Percentiles rank a stretch among this genome's conserved stretches.
phyloP scores from a whole-genome alignment of 768 basidiomycete genomes.

The Hirschioporus abietinus region DNA sequence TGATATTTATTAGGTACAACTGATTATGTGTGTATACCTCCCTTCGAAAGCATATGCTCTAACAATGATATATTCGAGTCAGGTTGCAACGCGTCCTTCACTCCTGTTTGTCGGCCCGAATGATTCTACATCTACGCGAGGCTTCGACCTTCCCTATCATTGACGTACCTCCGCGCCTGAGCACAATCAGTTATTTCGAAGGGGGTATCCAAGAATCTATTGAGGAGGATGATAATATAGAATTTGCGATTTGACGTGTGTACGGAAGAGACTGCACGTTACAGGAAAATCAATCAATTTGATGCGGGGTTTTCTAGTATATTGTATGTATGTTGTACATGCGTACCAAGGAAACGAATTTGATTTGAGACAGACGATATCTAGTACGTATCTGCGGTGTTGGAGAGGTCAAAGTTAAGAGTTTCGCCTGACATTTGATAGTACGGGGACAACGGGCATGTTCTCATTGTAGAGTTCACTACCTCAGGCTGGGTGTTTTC shows the following conservation, averaged over 20 bases:
- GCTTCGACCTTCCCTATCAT: background rate
- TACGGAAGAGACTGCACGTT: too few relatives aligned
- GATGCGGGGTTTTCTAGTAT: background rate
- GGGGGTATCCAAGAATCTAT: background rate
- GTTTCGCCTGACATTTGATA: too few relatives aligned
- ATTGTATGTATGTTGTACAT: background rate
- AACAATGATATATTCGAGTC: background rate
- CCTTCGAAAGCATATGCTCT: background rate
- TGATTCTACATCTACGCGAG: constrained; percentile 11
- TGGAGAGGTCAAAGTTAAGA: too few relatives aligned
- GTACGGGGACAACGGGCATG: too few relatives aligned
- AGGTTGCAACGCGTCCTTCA: constrained; percentile 13
- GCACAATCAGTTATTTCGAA: background rate
- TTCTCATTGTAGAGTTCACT: too few relatives aligned
- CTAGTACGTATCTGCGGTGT: too few relatives aligned
- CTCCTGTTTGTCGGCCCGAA: constrained; percentile 11
- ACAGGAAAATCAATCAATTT: too few relatives aligned
- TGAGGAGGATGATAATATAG: background rate
- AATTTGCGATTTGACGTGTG: background rate
- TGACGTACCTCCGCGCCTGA: background rate
- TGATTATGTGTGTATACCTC: background rate
- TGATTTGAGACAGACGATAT: too few relatives aligned
- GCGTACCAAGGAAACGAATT: too few relatives aligned
- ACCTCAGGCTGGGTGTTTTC: too few relatives aligned
- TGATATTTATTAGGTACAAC: background rate